Conservation (phyloP, 352 stramenopile genomes). For the Phytophthora multivora region DNA sequence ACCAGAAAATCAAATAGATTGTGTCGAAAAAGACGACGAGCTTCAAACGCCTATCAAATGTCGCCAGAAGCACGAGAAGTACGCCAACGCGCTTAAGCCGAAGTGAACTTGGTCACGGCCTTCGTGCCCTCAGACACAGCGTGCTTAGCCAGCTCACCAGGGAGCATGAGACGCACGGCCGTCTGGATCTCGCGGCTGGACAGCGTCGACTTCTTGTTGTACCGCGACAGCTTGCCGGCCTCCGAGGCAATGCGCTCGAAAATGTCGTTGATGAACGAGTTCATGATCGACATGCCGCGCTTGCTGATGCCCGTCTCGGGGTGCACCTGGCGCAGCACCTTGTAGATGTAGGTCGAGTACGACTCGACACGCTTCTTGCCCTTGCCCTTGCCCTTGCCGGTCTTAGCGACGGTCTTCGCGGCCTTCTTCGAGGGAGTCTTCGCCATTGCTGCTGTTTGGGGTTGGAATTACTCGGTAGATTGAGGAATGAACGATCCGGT, state of each 20-base stretch:
- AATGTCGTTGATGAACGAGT: conserved; percentile 99
- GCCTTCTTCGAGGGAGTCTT: conserved; percentile 97
- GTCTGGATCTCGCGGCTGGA: conserved; percentile 98
- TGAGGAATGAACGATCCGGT: conserved; percentile 28
- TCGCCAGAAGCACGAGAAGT: background rate
- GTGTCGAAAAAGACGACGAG: background rate
- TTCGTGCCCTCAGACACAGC: conserved; percentile 97
- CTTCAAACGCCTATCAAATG: background rate
- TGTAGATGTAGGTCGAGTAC: conserved; percentile 94
- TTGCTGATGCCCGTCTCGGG: conserved; percentile 97
- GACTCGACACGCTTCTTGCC: conserved; percentile 90
- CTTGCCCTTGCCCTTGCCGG: conserved; percentile 82
- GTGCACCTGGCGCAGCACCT: conserved; percentile 95
- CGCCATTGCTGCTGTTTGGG: conserved; percentile 71
- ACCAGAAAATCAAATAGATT: conserved; percentile 6
- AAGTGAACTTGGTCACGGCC: conserved; percentile 94
- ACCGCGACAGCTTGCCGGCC: conserved; percentile 95
- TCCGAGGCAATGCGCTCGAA: conserved; percentile 98
- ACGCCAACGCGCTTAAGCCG: conserved; percentile 58
- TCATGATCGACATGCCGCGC: conserved; percentile 98
- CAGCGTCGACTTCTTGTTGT: conserved; percentile 99
- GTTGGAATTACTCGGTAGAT: conserved; percentile 41
- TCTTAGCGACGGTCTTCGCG: conserved; percentile 81
- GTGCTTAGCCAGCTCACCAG: conserved; percentile 97
- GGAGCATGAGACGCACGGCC: conserved; percentile 94